phyloP scores from a whole-genome alignment of 805 yeast species.

The Wickerhamomyces canadensis region DNA sequence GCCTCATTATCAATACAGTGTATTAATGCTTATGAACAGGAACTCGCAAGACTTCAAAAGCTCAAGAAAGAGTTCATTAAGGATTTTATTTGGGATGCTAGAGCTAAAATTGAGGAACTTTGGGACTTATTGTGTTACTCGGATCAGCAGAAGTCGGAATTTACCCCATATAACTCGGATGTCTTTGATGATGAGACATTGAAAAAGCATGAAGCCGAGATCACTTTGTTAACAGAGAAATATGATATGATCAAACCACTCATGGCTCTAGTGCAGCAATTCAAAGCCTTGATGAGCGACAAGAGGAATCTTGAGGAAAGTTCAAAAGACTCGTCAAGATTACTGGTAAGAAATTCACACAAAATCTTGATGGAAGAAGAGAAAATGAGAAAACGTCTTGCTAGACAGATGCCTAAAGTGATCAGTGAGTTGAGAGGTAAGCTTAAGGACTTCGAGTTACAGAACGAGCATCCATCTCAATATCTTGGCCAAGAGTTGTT shows the following conservation, averaged over 20 bases:
- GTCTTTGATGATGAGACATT: constrained; percentile 56
- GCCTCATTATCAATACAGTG: constrained; percentile 41
- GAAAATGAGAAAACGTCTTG: constrained; percentile 58
- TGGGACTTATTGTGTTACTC: constrained; percentile 64
- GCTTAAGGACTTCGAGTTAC: constrained; percentile 42
- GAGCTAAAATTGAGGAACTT: constrained; percentile 49
- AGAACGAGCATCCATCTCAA: constrained; percentile 29
- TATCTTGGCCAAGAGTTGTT: constrained; percentile 24
- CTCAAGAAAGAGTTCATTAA: constrained; percentile 63
- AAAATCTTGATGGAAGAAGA: constrained; percentile 78
- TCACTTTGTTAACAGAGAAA: constrained; percentile 44
- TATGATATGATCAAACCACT: constrained; percentile 48
- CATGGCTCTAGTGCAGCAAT: constrained; percentile 47
- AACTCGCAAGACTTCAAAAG: constrained; percentile 49
- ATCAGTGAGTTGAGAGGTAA: constrained; percentile 44
- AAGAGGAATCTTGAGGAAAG: constrained; percentile 60
- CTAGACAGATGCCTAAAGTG: constrained; percentile 63
- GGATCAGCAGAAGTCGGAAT: constrained; percentile 41
- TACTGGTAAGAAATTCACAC: constrained; percentile 70
- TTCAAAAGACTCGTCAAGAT: constrained; percentile 73
- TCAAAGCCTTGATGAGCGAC: constrained; percentile 53
- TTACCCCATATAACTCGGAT: constrained; percentile 34
- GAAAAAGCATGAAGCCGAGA: constrained; percentile 58
- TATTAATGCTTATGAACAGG: constrained; percentile 46
- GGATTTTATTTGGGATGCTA: constrained; percentile 57